Conservation (phyloP, 1,284 basidiomycete genomes). For the Ustilago esculenta region DNA sequence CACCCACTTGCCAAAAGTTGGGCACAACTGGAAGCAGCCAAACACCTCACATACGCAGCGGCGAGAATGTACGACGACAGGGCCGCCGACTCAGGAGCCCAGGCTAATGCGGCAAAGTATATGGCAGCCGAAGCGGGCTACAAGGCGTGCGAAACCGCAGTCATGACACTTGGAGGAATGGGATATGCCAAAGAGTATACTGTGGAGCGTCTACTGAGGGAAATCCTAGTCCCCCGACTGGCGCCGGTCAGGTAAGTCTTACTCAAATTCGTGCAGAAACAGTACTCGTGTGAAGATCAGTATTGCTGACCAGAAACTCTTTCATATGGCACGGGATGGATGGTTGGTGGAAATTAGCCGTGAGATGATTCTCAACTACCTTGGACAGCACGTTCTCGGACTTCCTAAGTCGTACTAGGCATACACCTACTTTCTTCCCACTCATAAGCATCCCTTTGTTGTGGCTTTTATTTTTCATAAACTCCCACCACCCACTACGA, state of each 20-base stretch:
- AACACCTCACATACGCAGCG: constrained; percentile 59
- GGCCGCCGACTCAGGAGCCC: constrained; percentile 56
- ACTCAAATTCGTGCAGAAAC: too few species aligned
- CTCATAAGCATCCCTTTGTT: too few species aligned
- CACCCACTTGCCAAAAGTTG: constrained; percentile 64
- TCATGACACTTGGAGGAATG: constrained; percentile 65
- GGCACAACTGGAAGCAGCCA: constrained; percentile 65
- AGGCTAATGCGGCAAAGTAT: constrained; percentile 66
- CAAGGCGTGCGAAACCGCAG: constrained; percentile 48
- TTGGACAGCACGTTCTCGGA: constrained; percentile 47
- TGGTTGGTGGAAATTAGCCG: constrained; percentile 48
- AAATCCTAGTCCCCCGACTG: constrained; percentile 54
- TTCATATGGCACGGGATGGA: neutral
- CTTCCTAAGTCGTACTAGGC: constrained; percentile 54
- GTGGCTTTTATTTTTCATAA: too few species aligned
- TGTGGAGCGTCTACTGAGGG: constrained; percentile 23
- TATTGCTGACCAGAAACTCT: too few species aligned
- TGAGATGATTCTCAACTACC: constrained; percentile 65
- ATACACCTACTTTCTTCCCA: too few species aligned
- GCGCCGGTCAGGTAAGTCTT: constrained; percentile 56
- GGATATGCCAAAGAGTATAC: constrained; percentile 62
- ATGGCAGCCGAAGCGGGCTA: constrained; percentile 64
- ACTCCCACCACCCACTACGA: too few species aligned
- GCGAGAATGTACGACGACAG: constrained; percentile 58
- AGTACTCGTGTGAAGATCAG: too few species aligned